Evolutionary conservation across 176 grass and related monocot genomes (phyloP), one percentile per base, ranked within the genome.

Genomic region (Calamus simplicifolius): DNA sequence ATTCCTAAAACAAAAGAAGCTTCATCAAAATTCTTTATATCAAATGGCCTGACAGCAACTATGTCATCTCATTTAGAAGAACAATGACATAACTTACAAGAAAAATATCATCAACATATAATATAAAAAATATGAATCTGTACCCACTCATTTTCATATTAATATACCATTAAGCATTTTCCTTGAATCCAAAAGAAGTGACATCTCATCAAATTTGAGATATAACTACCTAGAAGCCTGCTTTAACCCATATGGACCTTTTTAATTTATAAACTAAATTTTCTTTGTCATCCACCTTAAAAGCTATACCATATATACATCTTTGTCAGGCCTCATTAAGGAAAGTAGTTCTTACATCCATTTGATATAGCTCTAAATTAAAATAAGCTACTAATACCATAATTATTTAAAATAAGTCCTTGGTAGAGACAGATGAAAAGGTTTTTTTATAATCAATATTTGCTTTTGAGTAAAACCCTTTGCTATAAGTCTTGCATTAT

Each of bases 221-320:
- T 63, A 70, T 1, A 25, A 57, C 63, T 78, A 15, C 4, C 26
- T 8, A 3, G 51, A 70, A 16, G 75, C 57, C 19, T 79, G 60
- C 51, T 79, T 79, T 0, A 79, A 8, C 3, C 60, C 53, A 67
- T 79, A 67, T 72, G 48, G 25, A 72, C 13, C 59, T 79, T 10
- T 52, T 58, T 5, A 72, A 38, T 70, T 66, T 79, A 58, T 35
- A 66, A 19, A 72, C 53, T 17, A 57, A 50, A 49, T 64, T 5
- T 51, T 62, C 51, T 18, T 66, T 72, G 43, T 29, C 16, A 54
- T 59, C 2, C 15, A 7, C 29, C 6, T 0, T 10, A 26, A 62
- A 73, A 35, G 56, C 69, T 74, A 64, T 16, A 51, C 2, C 15
- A 80, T 74, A 38, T 74, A 74, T 4, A 80, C 19, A 49, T 73